Evolutionary conservation across 345 rosid genomes (phyloP), one percentile per base, ranked within the genome.

Genomic region (Trapa bicornis): DNA sequence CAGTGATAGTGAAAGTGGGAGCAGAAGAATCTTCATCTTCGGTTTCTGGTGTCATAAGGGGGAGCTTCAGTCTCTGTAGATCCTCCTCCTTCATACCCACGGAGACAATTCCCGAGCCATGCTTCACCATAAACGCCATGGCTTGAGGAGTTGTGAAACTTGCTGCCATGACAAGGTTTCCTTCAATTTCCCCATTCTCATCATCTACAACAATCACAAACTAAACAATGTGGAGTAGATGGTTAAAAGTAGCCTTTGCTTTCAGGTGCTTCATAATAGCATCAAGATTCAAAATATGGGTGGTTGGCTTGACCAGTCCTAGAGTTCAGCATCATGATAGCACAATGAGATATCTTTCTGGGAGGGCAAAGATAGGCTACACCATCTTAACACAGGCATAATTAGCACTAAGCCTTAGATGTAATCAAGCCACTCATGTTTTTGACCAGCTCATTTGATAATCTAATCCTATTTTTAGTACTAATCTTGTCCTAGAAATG

Each of bases 151-250:
- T 84, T 10, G 85, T 70, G 57, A 78, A 80, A 75, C 80, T 66
- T 22, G 95, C 96, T 53, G 96, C 83, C 92, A 82, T 92, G 65
- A 89, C 72, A 37, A 92, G 75, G 84, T 86, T 86, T 69, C 98
- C 96, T 86, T 86, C 96, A 72, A 82, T 75, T 67, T 79, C 74
- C 72, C 85, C 89, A 65, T 78, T 77, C 70, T 92, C 98, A 82
- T 89, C 96, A 47, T 87, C 98, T 73, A 89, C 91, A 67, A 87
- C 89, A 69, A 89, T 85, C 80, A 92, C 88, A 87, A 92, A 83
- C 98, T 89, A 76, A 75, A 71, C 58, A 47, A 41, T 57, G 62
- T 71, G 67, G 77, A 72, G 38, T 42, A 58, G 50, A 75, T 57
- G 37, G 71, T 75, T 57, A 82, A 64, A 45, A 66, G 43, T 50